Base-by-base conservation (phyloP, 495 filamentous ascomycete species). In the Penicillium diatomitis region DNA sequence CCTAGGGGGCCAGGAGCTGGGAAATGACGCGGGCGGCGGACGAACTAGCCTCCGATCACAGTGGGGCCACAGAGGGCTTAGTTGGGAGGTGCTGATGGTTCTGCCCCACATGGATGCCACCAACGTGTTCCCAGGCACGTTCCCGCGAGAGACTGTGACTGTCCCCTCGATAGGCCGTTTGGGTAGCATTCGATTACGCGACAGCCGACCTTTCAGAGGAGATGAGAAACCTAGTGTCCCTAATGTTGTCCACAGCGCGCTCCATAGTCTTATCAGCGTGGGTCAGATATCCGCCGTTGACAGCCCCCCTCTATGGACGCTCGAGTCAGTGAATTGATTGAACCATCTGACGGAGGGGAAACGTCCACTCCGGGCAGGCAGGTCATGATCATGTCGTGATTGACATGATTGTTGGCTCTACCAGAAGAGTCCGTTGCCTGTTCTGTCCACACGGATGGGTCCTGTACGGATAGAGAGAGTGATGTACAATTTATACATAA, bases 11-110 rank as follows among this genome's bases (percentile, higher is more conserved):
- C 38, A 4, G 44, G 49, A 40, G 40, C 47, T 34, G 37, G 2
- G 47, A 53, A 38, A 40, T 51, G 44, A 41, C 44, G 47, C 37
- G 35, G 44, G 32, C 41, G 27, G 47, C 37, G 35, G 44, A 29
- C 41, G 27, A 54, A 47, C 48, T 54, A 54, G 46, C 43, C 54
- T 58, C 55, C 58, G 52, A 54, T 54, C 56, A 54, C 57, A 20
- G 20, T 20, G 20, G 20, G 54, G 54, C 46, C 51, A 33, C 51
- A 53, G 51, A 51, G 52, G 55, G 38, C 39, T 49, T 52, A 20
- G 20, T 20, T 20, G 20, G 20, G 20, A 20, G 20, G 20, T 36
- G 29, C 42, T 38, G 20, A 20, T 38, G 32, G n/a, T 37, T 48
- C 12, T 32, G 41, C 48, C 41, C 56, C 55, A 56, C 58, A 20